These are phyloP conservation scores for Hydrangea macrophylla DNA, from an alignment of 148 eudicot species.

Conservation along the genomic window DNA sequence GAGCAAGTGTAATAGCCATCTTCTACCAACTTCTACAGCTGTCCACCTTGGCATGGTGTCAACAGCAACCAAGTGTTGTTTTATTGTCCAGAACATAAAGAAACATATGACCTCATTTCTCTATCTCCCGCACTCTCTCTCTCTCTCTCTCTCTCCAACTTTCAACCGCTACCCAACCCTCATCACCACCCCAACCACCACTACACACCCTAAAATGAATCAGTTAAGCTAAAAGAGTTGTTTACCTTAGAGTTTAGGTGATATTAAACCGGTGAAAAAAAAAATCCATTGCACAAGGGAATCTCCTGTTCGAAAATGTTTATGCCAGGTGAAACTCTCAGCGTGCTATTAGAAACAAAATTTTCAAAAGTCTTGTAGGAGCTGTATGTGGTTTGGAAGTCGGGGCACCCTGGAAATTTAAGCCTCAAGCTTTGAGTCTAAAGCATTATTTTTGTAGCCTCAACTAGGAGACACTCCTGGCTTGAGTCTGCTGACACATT, in stretches of 20 bases:
- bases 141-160: neutral
- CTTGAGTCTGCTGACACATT: neutral
- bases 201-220: neutral
- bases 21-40: neutral
- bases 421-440: neutral
- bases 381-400: neutral
- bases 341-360: neutral
- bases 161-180: no score
- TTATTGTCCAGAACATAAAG: neutral
- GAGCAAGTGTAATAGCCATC: neutral
- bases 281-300: neutral
- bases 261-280: neutral
- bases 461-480: neutral
- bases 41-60: neutral
- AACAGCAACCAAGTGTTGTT: neutral
- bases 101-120: neutral
- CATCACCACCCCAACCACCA: no score
- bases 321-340: neutral
- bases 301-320: neutral
- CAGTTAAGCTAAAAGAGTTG: neutral
- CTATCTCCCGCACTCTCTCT: neutral
- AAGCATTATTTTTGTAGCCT: conserved; percentile 1
- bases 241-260: neutral
- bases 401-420: neutral
- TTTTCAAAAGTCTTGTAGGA: neutral